Evolutionary conservation across 2,329 filamentous ascomycete species (phyloP).

Genomic region (Aspergillus pseudotamarii): DNA sequence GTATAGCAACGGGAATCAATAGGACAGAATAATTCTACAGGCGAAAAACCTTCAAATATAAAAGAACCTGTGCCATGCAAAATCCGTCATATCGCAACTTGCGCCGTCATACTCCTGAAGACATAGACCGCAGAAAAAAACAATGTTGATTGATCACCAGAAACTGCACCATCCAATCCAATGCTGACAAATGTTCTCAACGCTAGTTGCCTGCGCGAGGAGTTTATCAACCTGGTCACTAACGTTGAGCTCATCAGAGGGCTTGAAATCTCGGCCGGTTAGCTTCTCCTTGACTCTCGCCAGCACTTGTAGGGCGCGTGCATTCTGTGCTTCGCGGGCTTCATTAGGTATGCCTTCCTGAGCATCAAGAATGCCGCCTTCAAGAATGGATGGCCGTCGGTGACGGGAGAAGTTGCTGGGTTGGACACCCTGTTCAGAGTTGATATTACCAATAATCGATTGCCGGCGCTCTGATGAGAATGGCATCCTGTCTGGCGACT

Average conservation of each 20-base stretch:
- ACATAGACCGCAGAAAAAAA: conserved; percentile 15
- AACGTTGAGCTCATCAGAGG: conserved; percentile 79
- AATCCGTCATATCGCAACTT: conserved; percentile 29
- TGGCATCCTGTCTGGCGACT: conserved; percentile 62
- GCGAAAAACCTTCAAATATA: conserved; percentile 15
- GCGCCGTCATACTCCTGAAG: conserved; percentile 29
- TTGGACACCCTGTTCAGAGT: conserved; percentile 54
- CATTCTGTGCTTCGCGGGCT: conserved; percentile 81
- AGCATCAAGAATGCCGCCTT: conserved; percentile 52
- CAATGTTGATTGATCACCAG: conserved; percentile 62
- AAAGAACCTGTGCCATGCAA: conserved; percentile 25
- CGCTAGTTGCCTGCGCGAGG: conserved; percentile 90
- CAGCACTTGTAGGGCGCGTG: conserved; percentile 86
- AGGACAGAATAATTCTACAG: conserved; percentile 14
- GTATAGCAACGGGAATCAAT: conserved; percentile 9
- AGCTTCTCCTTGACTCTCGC: conserved; percentile 93
- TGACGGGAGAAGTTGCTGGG: conserved; percentile 68
- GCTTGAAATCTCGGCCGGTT: conserved; percentile 89
- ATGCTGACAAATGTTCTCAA: conserved; percentile 97
- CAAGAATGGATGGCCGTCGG: conserved; percentile 71
- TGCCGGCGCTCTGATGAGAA: conserved; percentile 64
- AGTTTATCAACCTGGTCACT: conserved; percentile 91
- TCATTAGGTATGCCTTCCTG: conserved; percentile 46
- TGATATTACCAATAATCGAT: conserved; percentile 57
- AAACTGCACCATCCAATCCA: conserved; percentile 99